Conservation (phyloP, 805 yeast species). For the Candida maltosa region DNA sequence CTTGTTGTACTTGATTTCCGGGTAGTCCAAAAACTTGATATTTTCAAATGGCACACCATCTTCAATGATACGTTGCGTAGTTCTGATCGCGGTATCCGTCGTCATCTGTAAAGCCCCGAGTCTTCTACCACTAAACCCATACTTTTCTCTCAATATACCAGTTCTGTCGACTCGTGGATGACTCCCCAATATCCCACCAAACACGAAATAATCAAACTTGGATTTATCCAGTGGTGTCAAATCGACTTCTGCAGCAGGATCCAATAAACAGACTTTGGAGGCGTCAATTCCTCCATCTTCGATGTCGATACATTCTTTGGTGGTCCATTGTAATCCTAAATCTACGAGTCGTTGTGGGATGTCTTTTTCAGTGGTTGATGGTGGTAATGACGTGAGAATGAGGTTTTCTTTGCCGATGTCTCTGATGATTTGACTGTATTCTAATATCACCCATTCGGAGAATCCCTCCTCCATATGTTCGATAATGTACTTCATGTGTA, state of each 20-base stretch:
- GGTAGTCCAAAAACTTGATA: constrained; percentile 85
- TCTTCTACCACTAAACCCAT: constrained; percentile 85
- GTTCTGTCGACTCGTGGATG: constrained; percentile 94
- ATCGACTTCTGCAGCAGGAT: constrained; percentile 80
- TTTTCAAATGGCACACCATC: constrained; percentile 57
- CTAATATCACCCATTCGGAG: constrained; percentile 92
- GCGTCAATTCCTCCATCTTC: constrained; percentile 42
- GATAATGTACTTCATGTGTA: constrained; percentile 91
- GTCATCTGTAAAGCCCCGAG: constrained; percentile 92
- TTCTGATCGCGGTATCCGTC: constrained; percentile 94
- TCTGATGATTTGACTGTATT: constrained; percentile 74
- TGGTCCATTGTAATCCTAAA: constrained; percentile 79
- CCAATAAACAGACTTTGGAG: constrained; percentile 73
- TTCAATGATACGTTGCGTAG: constrained; percentile 77
- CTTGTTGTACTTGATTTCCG: constrained; percentile 84
- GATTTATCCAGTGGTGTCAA: constrained; percentile 65
- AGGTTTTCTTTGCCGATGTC: constrained; percentile 81
- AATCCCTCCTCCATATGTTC: constrained; percentile 98
- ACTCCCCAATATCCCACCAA: constrained; percentile 95
- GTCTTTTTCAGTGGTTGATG: constrained; percentile 52
- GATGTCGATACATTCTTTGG: constrained; percentile 59
- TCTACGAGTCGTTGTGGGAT: constrained; percentile 61
- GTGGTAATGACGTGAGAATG: constrained; percentile 72
- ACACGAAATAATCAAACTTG: constrained; percentile 81
- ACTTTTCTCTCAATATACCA: constrained; percentile 73